phyloP scores from a whole-genome alignment of 2,329 filamentous ascomycete species.

The Cercospora janseana region DNA sequence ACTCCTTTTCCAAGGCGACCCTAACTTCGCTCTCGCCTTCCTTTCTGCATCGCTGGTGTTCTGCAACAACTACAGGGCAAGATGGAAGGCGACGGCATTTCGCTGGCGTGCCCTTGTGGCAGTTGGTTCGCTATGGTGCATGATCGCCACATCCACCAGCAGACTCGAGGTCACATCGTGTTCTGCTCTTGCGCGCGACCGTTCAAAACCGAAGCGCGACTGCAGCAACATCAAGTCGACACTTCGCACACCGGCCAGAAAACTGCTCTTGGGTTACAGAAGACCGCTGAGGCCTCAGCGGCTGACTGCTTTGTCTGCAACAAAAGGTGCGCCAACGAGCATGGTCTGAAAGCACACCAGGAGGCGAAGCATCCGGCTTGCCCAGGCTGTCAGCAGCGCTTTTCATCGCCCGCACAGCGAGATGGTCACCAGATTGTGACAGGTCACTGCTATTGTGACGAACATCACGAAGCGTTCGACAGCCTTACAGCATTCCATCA shows the following conservation, averaged over 20 bases:
- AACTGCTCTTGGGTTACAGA: not conserved
- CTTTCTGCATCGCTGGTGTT: not conserved
- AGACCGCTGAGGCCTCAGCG: not conserved
- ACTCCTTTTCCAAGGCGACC: too few species aligned
- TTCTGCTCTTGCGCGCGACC: not conserved
- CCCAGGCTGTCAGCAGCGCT: conserved; percentile 19
- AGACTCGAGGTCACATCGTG: not conserved
- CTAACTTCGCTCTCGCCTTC: too few species aligned
- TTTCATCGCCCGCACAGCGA: not conserved
- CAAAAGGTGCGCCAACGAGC: conserved; percentile 5
- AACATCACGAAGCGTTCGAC: conserved; percentile 13
- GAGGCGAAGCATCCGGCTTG: conserved; percentile 8
- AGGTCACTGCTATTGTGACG: conserved; percentile 21
- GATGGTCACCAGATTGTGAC: conserved; percentile 11
- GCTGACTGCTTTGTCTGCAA: conserved; percentile 6
- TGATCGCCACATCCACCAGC: not conserved
- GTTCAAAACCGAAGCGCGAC: not conserved
- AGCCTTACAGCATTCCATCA: not conserved
- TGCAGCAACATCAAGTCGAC: not conserved
- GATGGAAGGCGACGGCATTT: not conserved
- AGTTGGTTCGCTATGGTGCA: not conserved
- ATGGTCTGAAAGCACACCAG: conserved; percentile 7
- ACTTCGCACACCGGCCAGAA: not conserved
- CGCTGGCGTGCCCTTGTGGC: not conserved
- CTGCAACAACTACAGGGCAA: not conserved